Evolutionary conservation across 495 filamentous ascomycete genomes (phyloP).

Genomic region (Cairneyella variabilis): DNA sequence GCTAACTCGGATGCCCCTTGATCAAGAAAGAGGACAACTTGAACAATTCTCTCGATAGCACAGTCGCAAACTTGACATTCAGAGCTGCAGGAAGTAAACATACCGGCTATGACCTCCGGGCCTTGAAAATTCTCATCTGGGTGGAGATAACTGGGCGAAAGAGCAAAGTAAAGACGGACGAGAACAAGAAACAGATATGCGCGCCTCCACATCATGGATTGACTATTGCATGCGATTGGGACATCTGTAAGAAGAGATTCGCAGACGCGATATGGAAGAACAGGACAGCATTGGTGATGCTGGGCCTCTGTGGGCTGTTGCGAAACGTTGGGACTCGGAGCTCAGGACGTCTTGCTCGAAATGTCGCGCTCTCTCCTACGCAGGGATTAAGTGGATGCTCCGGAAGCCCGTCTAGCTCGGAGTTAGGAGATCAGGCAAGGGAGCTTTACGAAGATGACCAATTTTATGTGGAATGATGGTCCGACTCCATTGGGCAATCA

Average conservation of each 20-base stretch:
- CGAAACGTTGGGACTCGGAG: slow-evolving; percentile 12
- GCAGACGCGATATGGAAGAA: slow-evolving; percentile 11
- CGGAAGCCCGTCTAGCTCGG: too few relatives aligned
- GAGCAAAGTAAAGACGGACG: slow-evolving; percentile 89
- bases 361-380: slow-evolving; percentile 6
- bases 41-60: too few relatives aligned
- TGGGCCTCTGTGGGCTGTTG: slow-evolving; percentile 2
- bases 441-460: too few relatives aligned
- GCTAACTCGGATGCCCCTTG: too few relatives aligned
- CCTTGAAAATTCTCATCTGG: slow-evolving; percentile 99
- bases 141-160: slow-evolving; percentile 93
- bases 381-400: too few relatives aligned
- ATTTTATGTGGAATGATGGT: too few relatives aligned
- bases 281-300: slow-evolving; percentile 19
- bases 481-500: too few relatives aligned
- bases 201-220: slow-evolving; percentile 77
- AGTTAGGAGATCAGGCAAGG: too few relatives aligned
- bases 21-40: too few relatives aligned
- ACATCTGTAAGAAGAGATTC: slow-evolving; percentile 19
- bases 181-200: slow-evolving; percentile 79
- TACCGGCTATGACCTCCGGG: slow-evolving; percentile 94
- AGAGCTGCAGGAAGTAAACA: slow-evolving; percentile 34
- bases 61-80: background rate
- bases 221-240: slow-evolving; percentile 16
- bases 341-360: too few relatives aligned